These are phyloP conservation scores for Colletotrichum godetiae DNA, from an alignment of 2,329 filamentous ascomycete genomes.

Conservation along the genomic window DNA sequence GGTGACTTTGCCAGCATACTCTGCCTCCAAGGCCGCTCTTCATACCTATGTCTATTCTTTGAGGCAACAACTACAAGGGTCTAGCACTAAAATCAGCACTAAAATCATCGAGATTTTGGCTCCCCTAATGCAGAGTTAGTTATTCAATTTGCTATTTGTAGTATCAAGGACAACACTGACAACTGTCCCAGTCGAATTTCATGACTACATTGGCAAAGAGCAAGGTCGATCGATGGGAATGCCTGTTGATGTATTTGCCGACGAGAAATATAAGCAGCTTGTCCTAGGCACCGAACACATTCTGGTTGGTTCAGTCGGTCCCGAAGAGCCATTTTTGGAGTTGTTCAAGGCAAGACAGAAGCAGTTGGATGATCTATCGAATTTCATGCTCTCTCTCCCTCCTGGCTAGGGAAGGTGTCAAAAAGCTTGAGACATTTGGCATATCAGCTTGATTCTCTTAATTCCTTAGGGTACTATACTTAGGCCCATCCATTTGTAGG, in stretches of 20 bases:
- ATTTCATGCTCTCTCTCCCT: not conserved
- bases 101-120: conserved; percentile 53
- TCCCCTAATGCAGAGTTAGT: conserved; percentile 45
- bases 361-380: not conserved
- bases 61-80: conserved; percentile 44
- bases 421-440: not conserved
- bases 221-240: conserved; percentile 34
- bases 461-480: too few species aligned
- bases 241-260: conserved; percentile 46
- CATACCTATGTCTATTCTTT: conserved; percentile 54
- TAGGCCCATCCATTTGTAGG: too few species aligned
- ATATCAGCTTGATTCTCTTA: too few species aligned
- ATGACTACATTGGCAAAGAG: conserved; percentile 38
- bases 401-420: not conserved
- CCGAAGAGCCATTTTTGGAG: not conserved
- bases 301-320: conserved; percentile 28
- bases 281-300: conserved; percentile 47
- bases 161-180: conserved; percentile 38
- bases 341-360: not conserved
- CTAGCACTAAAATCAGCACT: conserved; percentile 40
- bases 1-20: conserved; percentile 51
- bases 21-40: conserved; percentile 56
- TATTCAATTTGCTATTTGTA: not conserved
- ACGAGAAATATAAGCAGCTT: conserved; percentile 49
- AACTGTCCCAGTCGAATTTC: conserved; percentile 37